phyloP scores from a whole-genome alignment of 2,329 filamentous ascomycete genomes.

The Thielaviopsis cerberus region DNA sequence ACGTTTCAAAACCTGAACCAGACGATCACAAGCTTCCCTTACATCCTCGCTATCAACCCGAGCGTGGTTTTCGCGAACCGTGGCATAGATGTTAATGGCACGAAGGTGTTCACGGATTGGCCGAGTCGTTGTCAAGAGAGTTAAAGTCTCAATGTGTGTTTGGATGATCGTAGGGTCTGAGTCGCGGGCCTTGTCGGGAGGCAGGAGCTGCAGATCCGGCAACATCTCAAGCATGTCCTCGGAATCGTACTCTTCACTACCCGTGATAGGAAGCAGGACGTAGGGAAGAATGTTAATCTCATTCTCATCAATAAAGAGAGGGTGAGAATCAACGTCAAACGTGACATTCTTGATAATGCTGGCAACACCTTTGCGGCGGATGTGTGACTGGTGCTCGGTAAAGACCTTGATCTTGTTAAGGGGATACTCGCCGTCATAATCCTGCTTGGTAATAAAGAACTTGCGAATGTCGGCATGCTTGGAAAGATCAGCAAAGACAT shows the following conservation, averaged over 20 bases:
- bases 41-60: constrained; percentile 63
- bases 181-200: constrained; percentile 77
- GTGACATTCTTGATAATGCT: constrained; percentile 86
- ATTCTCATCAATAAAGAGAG: constrained; percentile 48
- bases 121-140: constrained; percentile 62
- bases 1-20: constrained; percentile 77
- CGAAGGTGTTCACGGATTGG: constrained; percentile 59
- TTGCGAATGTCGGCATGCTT: constrained; percentile 58
- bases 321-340: constrained; percentile 62
- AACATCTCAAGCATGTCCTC: constrained; percentile 78
- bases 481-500: constrained; percentile 81
- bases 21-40: constrained; percentile 64
- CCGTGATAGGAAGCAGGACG: constrained; percentile 70
- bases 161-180: constrained; percentile 56
- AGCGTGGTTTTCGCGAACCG: constrained; percentile 70
- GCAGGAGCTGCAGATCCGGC: constrained; percentile 72
- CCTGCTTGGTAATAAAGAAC: constrained; percentile 55
- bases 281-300: constrained; percentile 74
- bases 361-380: constrained; percentile 84
- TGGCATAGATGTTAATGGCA: constrained; percentile 65
- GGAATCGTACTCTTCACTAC: constrained; percentile 69
- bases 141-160: constrained; percentile 75
- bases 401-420: constrained; percentile 86
- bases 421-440: constrained; percentile 70
- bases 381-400: constrained; percentile 69